Conservation (phyloP, 2,329 filamentous ascomycete species). For the Chalaropsis thielavioides region DNA sequence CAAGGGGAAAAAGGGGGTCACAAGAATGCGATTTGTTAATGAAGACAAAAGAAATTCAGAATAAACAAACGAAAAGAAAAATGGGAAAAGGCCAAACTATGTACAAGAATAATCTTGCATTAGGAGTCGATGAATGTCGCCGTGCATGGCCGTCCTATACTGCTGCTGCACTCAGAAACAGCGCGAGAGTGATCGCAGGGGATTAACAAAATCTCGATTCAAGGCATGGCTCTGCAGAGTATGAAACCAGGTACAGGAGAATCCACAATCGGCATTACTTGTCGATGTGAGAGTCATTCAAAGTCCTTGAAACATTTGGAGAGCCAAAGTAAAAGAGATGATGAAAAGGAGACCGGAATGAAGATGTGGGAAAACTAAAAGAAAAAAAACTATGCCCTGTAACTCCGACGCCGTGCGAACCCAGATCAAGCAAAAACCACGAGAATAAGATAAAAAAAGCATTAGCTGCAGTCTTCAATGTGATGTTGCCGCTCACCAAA, state of each 20-base stretch:
- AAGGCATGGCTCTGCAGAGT: background rate
- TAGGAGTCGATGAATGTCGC: background rate
- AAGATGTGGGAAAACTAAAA: slow-evolving; percentile 6
- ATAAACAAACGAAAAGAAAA: slow-evolving; percentile 3
- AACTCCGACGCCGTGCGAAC: slow-evolving; percentile 19
- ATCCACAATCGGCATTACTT: background rate
- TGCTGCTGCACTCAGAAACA: background rate
- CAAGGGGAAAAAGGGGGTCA: background rate
- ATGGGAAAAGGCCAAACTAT: background rate
- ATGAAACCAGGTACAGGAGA: background rate
- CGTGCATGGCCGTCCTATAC: background rate
- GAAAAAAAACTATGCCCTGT: slow-evolving; percentile 17
- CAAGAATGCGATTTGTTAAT: background rate
- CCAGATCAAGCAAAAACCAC: slow-evolving; percentile 15
- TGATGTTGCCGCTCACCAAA: background rate
- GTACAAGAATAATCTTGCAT: background rate
- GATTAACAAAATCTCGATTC: slow-evolving; percentile 1
- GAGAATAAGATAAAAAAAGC: slow-evolving; percentile 16
- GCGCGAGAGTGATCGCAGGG: background rate
- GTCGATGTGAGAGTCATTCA: background rate
- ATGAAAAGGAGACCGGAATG: slow-evolving; percentile 10
- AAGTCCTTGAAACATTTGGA: background rate
- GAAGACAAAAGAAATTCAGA: background rate
- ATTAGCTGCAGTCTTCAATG: slow-evolving; percentile 14
- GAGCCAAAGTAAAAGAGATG: slow-evolving; percentile 4